phyloP scores from a whole-genome alignment of 139 green algal genomes.

The Spirogloea muscicola region DNA sequence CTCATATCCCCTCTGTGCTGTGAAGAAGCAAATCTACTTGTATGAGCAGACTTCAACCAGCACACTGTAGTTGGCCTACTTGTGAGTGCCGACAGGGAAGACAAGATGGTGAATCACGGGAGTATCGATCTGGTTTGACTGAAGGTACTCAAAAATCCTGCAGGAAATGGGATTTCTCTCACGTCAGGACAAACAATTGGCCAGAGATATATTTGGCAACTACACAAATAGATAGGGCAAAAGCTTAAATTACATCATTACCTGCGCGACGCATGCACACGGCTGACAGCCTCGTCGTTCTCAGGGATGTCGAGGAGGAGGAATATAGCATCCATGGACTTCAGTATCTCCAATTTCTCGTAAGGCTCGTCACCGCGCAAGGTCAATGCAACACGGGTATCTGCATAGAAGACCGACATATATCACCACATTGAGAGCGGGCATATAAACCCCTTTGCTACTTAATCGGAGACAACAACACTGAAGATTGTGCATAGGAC shows the following conservation, averaged over 20 bases:
- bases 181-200: neutral
- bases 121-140: conserved; percentile 54
- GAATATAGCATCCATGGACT: conserved; percentile 17
- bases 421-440: neutral
- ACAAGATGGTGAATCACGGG: conserved; percentile 85
- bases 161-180: conserved; percentile 13
- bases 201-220: neutral
- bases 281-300: conserved; percentile 56
- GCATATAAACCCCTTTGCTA: too few species aligned
- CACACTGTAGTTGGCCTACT: too few species aligned
- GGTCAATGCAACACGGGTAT: conserved; percentile 65
- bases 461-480: too few species aligned
- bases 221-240: neutral
- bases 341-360: conserved; percentile 65
- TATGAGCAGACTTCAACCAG: neutral
- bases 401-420: neutral
- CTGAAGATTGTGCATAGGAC: too few species aligned
- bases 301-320: conserved; percentile 30
- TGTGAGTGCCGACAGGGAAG: conserved; percentile 35
- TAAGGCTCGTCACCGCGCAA: conserved; percentile 82
- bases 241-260: neutral
- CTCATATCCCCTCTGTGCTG: neutral
- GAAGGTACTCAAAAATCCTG: conserved; percentile 83
- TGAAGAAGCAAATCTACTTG: neutral
- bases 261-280: conserved; percentile 39